A percentile compares a stretch with the other conserved stretches of the same genome.
These are phyloP conservation scores for Clarireedia hainanense DNA, from an alignment of 2,329 filamentous ascomycete genomes.

Conservation along the genomic window DNA sequence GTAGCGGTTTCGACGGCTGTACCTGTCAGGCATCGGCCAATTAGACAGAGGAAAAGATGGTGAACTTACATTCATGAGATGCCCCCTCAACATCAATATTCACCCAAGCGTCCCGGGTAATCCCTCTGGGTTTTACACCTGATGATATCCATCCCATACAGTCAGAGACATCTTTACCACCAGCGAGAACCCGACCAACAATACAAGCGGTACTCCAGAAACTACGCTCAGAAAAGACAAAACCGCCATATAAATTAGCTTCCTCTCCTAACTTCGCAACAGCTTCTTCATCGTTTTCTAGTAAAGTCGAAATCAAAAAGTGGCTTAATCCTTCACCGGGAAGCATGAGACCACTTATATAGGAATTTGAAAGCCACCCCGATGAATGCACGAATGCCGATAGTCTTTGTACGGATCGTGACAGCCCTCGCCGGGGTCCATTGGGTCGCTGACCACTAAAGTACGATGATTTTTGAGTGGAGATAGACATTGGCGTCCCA, in stretches of 20 bases:
- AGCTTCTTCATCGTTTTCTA: slow-evolving; percentile 56
- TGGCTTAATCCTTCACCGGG: slow-evolving; percentile 56
- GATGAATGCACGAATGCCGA: slow-evolving; percentile 49
- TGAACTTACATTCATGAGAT: slow-evolving; percentile 20
- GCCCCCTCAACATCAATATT: slow-evolving; percentile 49
- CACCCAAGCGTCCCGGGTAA: slow-evolving; percentile 47
- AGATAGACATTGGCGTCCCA: slow-evolving; percentile 26
- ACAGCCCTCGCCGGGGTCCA: slow-evolving; percentile 17
- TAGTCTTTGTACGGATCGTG: slow-evolving; percentile 28
- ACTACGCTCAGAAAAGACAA: slow-evolving; percentile 54
- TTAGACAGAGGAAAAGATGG: neutral
- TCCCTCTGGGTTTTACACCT: slow-evolving; percentile 44
- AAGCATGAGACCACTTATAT: slow-evolving; percentile 56
- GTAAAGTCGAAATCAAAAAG: slow-evolving; percentile 56
- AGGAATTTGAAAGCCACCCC: slow-evolving; percentile 62
- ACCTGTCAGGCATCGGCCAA: slow-evolving; percentile 7
- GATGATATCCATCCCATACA: slow-evolving; percentile 64
- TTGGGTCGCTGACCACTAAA: slow-evolving; percentile 17
- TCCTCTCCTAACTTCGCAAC: slow-evolving; percentile 50
- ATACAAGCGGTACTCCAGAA: slow-evolving; percentile 64
- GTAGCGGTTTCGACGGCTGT: slow-evolving; percentile 42
- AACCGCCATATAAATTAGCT: slow-evolving; percentile 56
- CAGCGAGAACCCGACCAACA: slow-evolving; percentile 56
- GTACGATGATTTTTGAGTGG: slow-evolving; percentile 27
- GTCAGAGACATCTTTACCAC: slow-evolving; percentile 52